Base-by-base conservation (phyloP, 2,329 filamentous ascomycete genomes). In the Botrytis squamosa region DNA sequence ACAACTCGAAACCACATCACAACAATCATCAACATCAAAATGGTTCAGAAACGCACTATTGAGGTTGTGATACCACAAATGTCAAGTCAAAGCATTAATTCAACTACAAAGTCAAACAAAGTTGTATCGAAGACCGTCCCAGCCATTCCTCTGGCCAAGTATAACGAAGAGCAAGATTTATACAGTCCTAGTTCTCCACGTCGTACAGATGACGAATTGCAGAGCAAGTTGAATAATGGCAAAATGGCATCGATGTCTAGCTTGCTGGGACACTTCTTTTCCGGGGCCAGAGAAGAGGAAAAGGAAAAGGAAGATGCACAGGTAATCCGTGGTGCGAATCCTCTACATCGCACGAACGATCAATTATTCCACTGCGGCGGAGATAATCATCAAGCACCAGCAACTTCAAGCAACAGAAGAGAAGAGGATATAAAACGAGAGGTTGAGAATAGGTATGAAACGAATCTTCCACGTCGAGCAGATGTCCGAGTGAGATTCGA, bases 281-380 rank as follows among this genome's bases (percentile, higher is more conserved):
- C 66, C 9, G 38, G 1, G n/a, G n/a, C 16, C 29, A 16, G 25
- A 42, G 49, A 29, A 52, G 38, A 29, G 25, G 25, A 4, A 38
- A 33, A 3, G 38, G 16, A 22, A 25, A 12, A 10, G 38, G n/a
- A 42, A 42, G 49, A 33, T 3, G 18, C 22, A 3, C 36, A 57
- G n/a, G 36, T 62, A 33, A 6, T 10, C 1, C 33, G 1, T 33
- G 6, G 18, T 1, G 10, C 0, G 14, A 5, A 5, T 42, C 5
- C n/a, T 55, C 8, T 9, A 33, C 25, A 3, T 42, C 25, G 18
- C 18, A 57, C 49, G 6, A 40, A 42, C 8, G 4, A 4, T 40
- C 36, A 22, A 18, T 1, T 36, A 25, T 6, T 36, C 5, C 12
- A 65, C 10, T 25, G 18, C 16, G 10, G 7, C 25, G 18, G 63